Evolutionary conservation across 176 grass and related monocot genomes (phyloP), one percentile per base, ranked within the genome.

Genomic region (Poa pratensis): DNA sequence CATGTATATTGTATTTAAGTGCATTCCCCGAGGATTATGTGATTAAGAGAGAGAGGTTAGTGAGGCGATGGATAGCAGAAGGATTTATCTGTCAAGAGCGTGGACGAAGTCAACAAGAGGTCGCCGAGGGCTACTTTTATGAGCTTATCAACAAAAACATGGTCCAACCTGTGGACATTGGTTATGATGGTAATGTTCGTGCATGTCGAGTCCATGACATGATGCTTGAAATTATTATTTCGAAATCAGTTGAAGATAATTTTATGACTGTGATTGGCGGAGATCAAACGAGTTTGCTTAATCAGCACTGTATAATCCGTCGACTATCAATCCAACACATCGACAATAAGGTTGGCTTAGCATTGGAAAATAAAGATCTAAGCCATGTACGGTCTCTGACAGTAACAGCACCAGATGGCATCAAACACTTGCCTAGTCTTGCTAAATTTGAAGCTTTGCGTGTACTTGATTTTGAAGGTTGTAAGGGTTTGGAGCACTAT

Each of bases 361-460:
- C 39, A 73, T 26, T 73, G 6, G n/a, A 20, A 46, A 46, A 48
- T 24, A 5, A 49, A 26, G 69, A 73, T 73, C 42, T 73, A 43
- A 46, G 69, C 3, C 69, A 46, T 48, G 69, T 48, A 6, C 40
- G 69, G 26, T 73, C 69, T 73, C 69, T 73, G 7, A 73, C 39
- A 6, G 13, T 42, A 40, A 69, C 34, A 4, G 17, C 40, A 72
- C 22, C 20, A 24, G 12, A 7, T 73, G 15, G 22, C n/a, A 48
- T 24, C 12, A 73, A 49, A 8, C 13, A 48, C 12, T 49, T 73
- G 42, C 42, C 69, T 24, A 43, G n/a, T 22, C 40, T 73, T 26
- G 1, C 23, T 73, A 1, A 73, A 43, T 73, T 73, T 49, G 69
- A 73, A 73, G 42, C 69, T 73, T 16, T 73, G 22, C 69, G 69